Percentiles rank a stretch among this genome's conserved stretches.
Conservation (phyloP, 163 green algal species). For the Smithsoniella earleae region DNA sequence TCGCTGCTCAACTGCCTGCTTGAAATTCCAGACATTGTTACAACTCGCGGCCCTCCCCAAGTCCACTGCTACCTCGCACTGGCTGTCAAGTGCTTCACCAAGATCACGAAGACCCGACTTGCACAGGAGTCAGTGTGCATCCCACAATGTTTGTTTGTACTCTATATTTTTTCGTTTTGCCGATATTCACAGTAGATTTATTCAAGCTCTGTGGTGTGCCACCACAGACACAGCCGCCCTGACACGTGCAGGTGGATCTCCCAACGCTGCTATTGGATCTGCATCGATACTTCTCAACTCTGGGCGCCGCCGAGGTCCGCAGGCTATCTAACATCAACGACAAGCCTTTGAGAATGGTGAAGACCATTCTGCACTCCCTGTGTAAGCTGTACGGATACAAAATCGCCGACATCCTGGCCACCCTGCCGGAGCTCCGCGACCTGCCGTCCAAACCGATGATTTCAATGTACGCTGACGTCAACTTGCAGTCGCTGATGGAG, state of each 20-base stretch:
- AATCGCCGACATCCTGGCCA: conserved; percentile 42
- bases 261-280: conserved; percentile 59
- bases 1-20: conserved; percentile 68
- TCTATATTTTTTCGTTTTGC: background rate
- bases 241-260: conserved; percentile 52
- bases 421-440: conserved; percentile 36
- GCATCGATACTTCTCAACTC: conserved; percentile 76
- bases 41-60: conserved; percentile 31
- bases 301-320: conserved; percentile 80
- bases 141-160: conserved; percentile 4
- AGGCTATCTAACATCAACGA: conserved; percentile 68
- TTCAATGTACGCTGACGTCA: conserved; percentile 85
- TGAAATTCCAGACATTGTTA: conserved; percentile 31
- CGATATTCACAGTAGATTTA: background rate
- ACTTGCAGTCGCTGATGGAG: conserved; percentile 68
- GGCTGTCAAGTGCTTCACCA: conserved; percentile 96
- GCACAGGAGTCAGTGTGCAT: conserved; percentile 40
- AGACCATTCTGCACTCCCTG: conserved; percentile 83
- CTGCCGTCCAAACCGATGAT: conserved; percentile 61
- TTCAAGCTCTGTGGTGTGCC: background rate
- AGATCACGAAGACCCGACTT: conserved; percentile 80
- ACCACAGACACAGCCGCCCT: background rate
- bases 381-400: conserved; percentile 66
- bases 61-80: conserved; percentile 47
- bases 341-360: conserved; percentile 93